phyloP scores from a whole-genome alignment of 2,329 filamentous ascomycete genomes.

The Byssothecium circinans region DNA sequence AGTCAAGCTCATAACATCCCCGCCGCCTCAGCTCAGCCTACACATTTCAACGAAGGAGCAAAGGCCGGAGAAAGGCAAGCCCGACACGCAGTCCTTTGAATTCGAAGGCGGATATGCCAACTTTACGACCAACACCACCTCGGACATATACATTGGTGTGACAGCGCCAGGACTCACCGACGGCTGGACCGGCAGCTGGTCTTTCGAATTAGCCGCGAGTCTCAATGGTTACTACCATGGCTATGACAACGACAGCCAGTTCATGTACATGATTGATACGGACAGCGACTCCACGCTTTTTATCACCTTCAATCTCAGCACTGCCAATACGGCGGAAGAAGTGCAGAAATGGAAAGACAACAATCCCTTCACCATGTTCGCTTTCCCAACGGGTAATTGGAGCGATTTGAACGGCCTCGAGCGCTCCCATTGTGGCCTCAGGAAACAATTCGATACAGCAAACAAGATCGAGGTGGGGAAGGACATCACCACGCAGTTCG shows the following conservation, averaged over 20 bases:
- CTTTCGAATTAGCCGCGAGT: slow-evolving; percentile 79
- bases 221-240: slow-evolving; percentile 76
- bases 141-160: slow-evolving; percentile 75
- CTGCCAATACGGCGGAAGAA: slow-evolving; percentile 50
- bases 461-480: slow-evolving; percentile 62
- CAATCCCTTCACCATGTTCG: slow-evolving; percentile 75
- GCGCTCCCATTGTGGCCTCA: slow-evolving; percentile 81
- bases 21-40: slow-evolving; percentile 69
- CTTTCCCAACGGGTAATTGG: slow-evolving; percentile 60
- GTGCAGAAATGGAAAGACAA: slow-evolving; percentile 58
- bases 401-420: slow-evolving; percentile 66
- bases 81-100: slow-evolving; percentile 47
- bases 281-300: slow-evolving; percentile 79
- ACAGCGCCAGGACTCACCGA: slow-evolving; percentile 66
- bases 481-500: slow-evolving; percentile 66
- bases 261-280: slow-evolving; percentile 80
- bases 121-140: slow-evolving; percentile 62
- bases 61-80: slow-evolving; percentile 60
- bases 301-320: slow-evolving; percentile 72
- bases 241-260: slow-evolving; percentile 59
- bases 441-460: slow-evolving; percentile 63
- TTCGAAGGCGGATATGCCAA: slow-evolving; percentile 73
- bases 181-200: slow-evolving; percentile 67
- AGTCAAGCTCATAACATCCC: slow-evolving; percentile 49
- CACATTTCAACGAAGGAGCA: slow-evolving; percentile 72